A percentile compares a stretch with the other conserved stretches of the same genome.
phyloP scores from a whole-genome alignment of 768 basidiomycete species.

The Naganishia vaughanmartiniae region DNA sequence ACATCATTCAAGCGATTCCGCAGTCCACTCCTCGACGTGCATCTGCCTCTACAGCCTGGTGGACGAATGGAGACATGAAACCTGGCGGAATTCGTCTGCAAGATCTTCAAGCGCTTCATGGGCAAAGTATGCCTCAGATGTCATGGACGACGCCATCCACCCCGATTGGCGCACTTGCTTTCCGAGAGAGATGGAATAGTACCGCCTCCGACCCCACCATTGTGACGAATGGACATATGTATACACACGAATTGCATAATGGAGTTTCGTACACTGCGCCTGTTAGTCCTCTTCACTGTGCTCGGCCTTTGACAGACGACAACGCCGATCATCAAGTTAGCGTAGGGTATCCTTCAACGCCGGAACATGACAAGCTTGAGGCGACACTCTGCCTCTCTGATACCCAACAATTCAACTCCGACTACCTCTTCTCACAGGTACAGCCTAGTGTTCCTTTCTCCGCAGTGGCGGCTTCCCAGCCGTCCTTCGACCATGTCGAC shows the following conservation, averaged over 20 bases:
- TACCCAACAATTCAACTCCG: too few species aligned
- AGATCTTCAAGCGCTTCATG: constrained; percentile 6
- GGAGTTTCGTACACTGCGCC: constrained; percentile 9
- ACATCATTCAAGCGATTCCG: constrained; percentile 13
- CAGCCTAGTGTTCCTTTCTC: constrained; percentile 9
- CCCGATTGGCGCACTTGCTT: background rate
- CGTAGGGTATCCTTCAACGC: constrained; percentile 5
- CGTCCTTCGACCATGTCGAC: constrained; percentile 8
- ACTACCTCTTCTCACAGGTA: background rate
- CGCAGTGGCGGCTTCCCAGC: constrained; percentile 3
- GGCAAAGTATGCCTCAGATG: constrained; percentile 10
- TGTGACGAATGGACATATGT: background rate
- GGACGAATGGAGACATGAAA: background rate
- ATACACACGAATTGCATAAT: background rate
- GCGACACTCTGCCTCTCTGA: background rate
- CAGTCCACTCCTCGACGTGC: background rate
- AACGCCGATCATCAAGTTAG: background rate
- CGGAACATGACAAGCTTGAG: background rate
- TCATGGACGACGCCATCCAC: constrained; percentile 20
- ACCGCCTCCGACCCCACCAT: background rate
- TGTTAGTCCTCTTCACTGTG: constrained; percentile 2
- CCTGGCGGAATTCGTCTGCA: background rate
- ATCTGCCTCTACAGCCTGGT: background rate
- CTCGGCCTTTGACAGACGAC: background rate
- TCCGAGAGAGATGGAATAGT: constrained; percentile 13